Evolutionary conservation across 2,329 filamentous ascomycete genomes (phyloP).

Genomic region (Cyphellophora attinorum): DNA sequence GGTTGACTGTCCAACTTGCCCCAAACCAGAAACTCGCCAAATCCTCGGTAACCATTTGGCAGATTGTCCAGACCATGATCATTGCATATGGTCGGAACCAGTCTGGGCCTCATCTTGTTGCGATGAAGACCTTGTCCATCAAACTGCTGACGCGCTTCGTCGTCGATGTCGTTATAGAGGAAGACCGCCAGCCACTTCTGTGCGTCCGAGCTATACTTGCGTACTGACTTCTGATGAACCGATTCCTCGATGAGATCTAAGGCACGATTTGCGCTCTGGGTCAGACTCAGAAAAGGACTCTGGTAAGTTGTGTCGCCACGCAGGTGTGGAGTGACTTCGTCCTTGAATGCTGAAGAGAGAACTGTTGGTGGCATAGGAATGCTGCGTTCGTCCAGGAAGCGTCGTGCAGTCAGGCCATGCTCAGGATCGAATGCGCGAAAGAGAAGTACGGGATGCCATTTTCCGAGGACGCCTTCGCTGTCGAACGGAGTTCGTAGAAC

Average conservation of each 20-base stretch:
- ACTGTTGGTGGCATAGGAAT: slow-evolving; percentile 3
- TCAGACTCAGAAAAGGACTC: slow-evolving; percentile 9
- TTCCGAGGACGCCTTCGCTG: not conserved
- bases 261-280: slow-evolving; percentile 3
- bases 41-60: slow-evolving; percentile 4
- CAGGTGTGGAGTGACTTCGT: slow-evolving; percentile 5
- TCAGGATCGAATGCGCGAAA: slow-evolving; percentile 7
- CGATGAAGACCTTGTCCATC: slow-evolving; percentile 3
- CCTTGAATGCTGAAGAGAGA: slow-evolving; percentile 2
- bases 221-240: not conserved
- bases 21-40: slow-evolving; percentile 10
- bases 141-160: no score
- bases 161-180: slow-evolving; percentile 10
- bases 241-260: slow-evolving; percentile 4
- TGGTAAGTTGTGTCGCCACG: slow-evolving; percentile 4
- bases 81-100: slow-evolving; percentile 9
- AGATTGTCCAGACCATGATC: slow-evolving; percentile 5
- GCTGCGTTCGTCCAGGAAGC: not conserved
- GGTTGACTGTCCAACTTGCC: slow-evolving; percentile 5
- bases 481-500: slow-evolving; percentile 4
- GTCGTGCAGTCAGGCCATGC: slow-evolving; percentile 6
- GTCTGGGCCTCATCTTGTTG: slow-evolving; percentile 2
- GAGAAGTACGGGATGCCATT: slow-evolving; percentile 3
- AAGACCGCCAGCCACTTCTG: slow-evolving; percentile 4
- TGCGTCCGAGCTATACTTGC: not conserved